Conservation (phyloP, 1,284 basidiomycete species). For the Ceratobasidium sp. region DNA sequence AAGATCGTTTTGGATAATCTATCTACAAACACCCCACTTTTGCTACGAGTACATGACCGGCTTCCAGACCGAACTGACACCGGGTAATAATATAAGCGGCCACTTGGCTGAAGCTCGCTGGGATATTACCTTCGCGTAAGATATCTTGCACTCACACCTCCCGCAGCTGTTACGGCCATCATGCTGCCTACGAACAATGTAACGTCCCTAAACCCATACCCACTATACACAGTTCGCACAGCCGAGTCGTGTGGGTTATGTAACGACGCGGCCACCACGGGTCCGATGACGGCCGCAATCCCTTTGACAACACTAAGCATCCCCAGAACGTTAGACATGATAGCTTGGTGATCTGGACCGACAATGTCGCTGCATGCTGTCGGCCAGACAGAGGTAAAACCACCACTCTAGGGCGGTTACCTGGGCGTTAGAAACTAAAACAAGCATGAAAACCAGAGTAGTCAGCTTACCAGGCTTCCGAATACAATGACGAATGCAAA, state of each 20-base stretch:
- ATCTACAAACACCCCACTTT: background rate
- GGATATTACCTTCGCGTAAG: no score
- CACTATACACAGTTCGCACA: conserved; percentile 14
- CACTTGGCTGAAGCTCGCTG: no score
- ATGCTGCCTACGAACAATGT: conserved; percentile 47
- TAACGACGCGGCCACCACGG: conserved; percentile 24
- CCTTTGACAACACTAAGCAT: conserved; percentile 29
- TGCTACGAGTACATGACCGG: no score
- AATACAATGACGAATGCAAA: conserved; percentile 46
- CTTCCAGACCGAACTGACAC: no score
- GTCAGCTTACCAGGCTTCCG: conserved; percentile 37
- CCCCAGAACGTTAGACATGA: conserved; percentile 29
- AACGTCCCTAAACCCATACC: conserved; percentile 42
- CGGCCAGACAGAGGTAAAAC: conserved; percentile 40
- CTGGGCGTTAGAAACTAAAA: background rate
- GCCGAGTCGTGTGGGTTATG: conserved; percentile 9
- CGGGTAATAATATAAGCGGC: no score
- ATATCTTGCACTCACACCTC: background rate
- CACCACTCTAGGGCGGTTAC: conserved; percentile 35
- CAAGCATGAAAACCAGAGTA: background rate
- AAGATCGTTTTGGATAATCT: no score
- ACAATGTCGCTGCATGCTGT: conserved; percentile 42
- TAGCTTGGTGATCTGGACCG: conserved; percentile 30
- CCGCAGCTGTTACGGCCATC: conserved; percentile 45
- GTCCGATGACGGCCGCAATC: conserved; percentile 26